These are phyloP conservation scores for Penicillium maclennaniae DNA, from an alignment of 495 filamentous ascomycete genomes.

Conservation along the genomic window DNA sequence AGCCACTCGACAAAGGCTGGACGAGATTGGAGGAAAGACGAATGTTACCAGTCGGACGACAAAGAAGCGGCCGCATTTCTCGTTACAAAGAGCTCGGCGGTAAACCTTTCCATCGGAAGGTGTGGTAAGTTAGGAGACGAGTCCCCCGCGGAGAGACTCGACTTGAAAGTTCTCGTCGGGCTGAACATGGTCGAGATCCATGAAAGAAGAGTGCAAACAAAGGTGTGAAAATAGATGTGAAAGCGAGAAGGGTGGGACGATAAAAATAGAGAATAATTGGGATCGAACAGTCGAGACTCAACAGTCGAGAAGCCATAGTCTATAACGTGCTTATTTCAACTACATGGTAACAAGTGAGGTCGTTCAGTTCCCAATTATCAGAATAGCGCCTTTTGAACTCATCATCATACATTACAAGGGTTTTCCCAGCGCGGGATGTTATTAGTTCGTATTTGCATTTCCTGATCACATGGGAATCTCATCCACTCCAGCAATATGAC, in stretches of 20 bases:
- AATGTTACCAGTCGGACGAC: background rate
- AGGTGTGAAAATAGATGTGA: background rate
- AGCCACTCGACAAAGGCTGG: background rate
- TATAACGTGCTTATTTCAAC: background rate
- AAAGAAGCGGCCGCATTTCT: background rate
- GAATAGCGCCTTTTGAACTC: background rate
- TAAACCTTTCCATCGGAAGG: background rate
- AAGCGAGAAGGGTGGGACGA: background rate
- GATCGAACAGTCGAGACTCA: background rate
- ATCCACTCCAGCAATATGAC: conserved; percentile 14
- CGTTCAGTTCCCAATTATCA: background rate
- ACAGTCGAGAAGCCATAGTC: too few relatives aligned
- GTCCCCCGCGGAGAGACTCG: background rate
- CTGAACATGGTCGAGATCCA: background rate
- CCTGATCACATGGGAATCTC: conserved; percentile 11
- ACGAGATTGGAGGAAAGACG: background rate
- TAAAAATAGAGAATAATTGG: conserved; percentile 1
- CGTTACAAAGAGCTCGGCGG: background rate
- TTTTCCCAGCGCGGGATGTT: conserved; percentile 2
- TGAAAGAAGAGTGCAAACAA: background rate
- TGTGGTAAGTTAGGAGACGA: background rate
- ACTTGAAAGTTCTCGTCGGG: background rate
- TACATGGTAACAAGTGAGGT: background rate
- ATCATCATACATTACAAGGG: background rate
- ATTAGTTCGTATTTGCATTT: conserved; percentile 29